Percentiles rank a stretch among this genome's conserved stretches.
Conservation (phyloP, 2,329 filamentous ascomycete genomes). For the Monosporascus cannonballus region DNA sequence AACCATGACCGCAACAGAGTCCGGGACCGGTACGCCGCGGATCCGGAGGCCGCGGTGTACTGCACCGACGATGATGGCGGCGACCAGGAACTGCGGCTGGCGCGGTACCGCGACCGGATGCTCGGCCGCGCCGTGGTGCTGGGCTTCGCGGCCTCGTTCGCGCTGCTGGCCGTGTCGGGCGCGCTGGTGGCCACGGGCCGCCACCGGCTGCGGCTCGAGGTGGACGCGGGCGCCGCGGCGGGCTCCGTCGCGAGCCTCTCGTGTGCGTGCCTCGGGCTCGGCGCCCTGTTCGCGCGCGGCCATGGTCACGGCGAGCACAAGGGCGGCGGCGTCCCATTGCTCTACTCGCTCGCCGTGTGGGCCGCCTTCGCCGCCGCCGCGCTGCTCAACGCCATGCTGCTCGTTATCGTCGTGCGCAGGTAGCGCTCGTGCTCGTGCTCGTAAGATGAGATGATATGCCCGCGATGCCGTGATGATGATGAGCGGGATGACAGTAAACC, state of each 20-base stretch:
- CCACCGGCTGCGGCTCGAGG: conserved; percentile 61
- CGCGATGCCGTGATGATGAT: no score
- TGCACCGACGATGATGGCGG: conserved; percentile 43
- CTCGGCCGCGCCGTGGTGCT: conserved; percentile 48
- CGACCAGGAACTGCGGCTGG: conserved; percentile 43
- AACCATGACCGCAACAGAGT: conserved; percentile 34
- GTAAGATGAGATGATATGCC: no score
- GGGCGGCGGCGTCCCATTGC: conserved; percentile 26
- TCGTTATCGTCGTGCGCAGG: conserved; percentile 44
- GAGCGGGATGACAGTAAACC: no score
- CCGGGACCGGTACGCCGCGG: no score
- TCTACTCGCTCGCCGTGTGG: conserved; percentile 38
- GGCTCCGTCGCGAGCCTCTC: conserved; percentile 62
- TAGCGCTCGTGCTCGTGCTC: conserved; percentile 2
- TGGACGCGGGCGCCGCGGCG: conserved; percentile 66
- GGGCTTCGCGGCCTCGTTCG: conserved; percentile 52
- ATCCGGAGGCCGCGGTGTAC: no score
- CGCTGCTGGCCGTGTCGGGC: conserved; percentile 58
- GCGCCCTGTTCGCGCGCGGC: conserved; percentile 48
- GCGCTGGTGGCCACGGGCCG: conserved; percentile 63
- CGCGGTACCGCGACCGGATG: conserved; percentile 46
- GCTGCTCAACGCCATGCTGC: conserved; percentile 43
- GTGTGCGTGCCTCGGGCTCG: conserved; percentile 56
- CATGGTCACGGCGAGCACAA: conserved; percentile 17
- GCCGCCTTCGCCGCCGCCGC: conserved; percentile 39